phyloP scores from a whole-genome alignment of 148 eudicot species.

The Rhododendron henanense region DNA sequence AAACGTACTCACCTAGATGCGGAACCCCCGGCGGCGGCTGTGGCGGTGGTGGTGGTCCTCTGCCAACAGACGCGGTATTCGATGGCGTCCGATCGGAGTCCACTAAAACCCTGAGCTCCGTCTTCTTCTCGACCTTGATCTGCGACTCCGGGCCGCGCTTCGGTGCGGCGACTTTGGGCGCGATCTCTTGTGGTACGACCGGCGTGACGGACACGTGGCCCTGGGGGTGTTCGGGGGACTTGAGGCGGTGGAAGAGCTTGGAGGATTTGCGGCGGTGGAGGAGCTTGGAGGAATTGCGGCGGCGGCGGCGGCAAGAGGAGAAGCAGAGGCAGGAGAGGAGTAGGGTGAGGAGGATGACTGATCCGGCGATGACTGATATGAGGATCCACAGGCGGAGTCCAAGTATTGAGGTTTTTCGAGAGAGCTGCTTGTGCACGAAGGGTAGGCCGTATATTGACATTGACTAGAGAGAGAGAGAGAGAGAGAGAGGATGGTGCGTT shows the following conservation, averaged over 20 bases:
- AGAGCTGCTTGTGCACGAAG: constrained; percentile 62
- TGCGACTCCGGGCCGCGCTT: constrained; percentile 55
- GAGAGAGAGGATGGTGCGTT: background rate
- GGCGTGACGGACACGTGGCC: constrained; percentile 35
- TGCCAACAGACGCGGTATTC: constrained; percentile 50
- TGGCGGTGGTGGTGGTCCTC: constrained; percentile 22
- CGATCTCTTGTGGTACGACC: constrained; percentile 55
- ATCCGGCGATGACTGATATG: constrained; percentile 78
- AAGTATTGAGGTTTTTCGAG: constrained; percentile 82
- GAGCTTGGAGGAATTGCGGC: background rate
- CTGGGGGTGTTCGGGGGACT: constrained; percentile 10
- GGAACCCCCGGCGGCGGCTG: background rate
- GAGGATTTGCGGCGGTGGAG: constrained; percentile 28
- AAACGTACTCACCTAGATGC: background rate
- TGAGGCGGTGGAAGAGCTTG: constrained; percentile 21
- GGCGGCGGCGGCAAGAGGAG: constrained; percentile 20
- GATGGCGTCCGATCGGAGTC: constrained; percentile 52
- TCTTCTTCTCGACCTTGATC: constrained; percentile 70
- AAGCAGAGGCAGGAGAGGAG: constrained; percentile 59
- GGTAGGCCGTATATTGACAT: constrained; percentile 73
- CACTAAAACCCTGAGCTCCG: constrained; percentile 75
- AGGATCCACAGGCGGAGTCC: constrained; percentile 88
- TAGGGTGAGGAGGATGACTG: constrained; percentile 65
- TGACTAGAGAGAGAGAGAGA: constrained; percentile 37
- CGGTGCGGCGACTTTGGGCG: constrained; percentile 60